These are phyloP conservation scores for Acacia melanoxylon DNA, from an alignment of 306 rosid genomes.

Conservation along the genomic window DNA sequence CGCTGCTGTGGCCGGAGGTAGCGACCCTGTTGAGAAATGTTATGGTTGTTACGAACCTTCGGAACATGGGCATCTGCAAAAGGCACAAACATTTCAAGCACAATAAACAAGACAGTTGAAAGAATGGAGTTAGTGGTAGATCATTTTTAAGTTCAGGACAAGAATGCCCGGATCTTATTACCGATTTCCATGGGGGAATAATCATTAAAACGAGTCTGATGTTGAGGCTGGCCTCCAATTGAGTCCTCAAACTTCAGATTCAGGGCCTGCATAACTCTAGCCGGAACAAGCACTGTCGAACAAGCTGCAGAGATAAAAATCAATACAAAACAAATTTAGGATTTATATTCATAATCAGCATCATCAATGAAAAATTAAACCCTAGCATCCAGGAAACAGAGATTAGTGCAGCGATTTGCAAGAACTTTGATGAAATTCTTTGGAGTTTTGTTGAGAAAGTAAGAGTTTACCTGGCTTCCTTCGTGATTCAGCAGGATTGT, in stretches of 20 bases:
- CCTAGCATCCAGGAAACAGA: neutral
- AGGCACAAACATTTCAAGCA: neutral
- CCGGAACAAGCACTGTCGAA: slow-evolving; percentile 62
- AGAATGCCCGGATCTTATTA: slow-evolving; percentile 5
- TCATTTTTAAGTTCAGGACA: neutral
- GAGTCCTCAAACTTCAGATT: slow-evolving; percentile 48
- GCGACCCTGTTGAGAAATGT: slow-evolving; percentile 38
- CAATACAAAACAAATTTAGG: neutral
- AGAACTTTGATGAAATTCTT: neutral
- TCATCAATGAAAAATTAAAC: neutral
- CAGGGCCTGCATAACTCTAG: slow-evolving; percentile 66
- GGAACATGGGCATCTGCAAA: slow-evolving; percentile 34
- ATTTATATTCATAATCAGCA: neutral
- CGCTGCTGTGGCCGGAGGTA: slow-evolving; percentile 28
- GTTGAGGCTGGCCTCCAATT: slow-evolving; percentile 35
- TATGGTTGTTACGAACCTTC: slow-evolving; percentile 20
- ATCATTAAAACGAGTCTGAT: slow-evolving; percentile 38
- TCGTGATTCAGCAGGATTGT: slow-evolving; percentile 27
- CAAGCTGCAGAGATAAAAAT: slow-evolving; percentile 36
- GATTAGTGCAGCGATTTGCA: neutral
- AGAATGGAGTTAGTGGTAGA: neutral
- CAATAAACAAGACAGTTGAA: neutral
- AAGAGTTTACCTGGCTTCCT: slow-evolving; percentile 49
- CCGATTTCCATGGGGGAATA: slow-evolving; percentile 43
- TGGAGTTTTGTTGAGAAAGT: neutral